phyloP scores from a whole-genome alignment of 768 basidiomycete species.

The Candolleomyces eurysporus region DNA sequence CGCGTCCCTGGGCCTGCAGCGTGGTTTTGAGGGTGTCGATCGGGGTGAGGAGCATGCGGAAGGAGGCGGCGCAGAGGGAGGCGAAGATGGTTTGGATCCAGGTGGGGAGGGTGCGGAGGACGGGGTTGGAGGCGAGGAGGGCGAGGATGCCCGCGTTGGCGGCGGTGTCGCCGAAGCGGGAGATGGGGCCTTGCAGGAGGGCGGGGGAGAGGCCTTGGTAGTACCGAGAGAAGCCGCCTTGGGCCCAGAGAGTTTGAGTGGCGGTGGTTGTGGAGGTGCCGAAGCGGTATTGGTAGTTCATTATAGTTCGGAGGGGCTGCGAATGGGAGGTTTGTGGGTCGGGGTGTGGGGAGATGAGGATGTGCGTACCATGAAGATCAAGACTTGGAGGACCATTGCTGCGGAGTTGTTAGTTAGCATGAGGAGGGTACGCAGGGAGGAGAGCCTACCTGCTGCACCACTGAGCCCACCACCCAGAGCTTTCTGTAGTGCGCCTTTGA shows the following conservation, averaged over 20 bases:
- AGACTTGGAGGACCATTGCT: slow-evolving; percentile 95
- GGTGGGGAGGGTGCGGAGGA: slow-evolving; percentile 60
- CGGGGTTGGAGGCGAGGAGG: slow-evolving; percentile 72
- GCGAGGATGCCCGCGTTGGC: slow-evolving; percentile 92
- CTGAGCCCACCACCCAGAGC: slow-evolving; percentile 90
- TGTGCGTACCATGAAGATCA: slow-evolving; percentile 69
- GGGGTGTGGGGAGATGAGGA: not conserved
- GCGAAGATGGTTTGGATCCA: slow-evolving; percentile 79
- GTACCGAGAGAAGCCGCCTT: slow-evolving; percentile 81
- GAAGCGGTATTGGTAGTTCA: slow-evolving; percentile 95
- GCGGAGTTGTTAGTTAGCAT: not conserved
- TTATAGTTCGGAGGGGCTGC: slow-evolving; percentile 89
- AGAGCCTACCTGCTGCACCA: slow-evolving; percentile 69
- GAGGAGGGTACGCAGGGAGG: not conserved
- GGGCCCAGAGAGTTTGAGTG: slow-evolving; percentile 62
- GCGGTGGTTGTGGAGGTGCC: slow-evolving; percentile 74
- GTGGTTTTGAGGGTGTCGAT: slow-evolving; percentile 96
- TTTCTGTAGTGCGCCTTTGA: slow-evolving; percentile 68
- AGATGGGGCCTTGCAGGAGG: slow-evolving; percentile 78
- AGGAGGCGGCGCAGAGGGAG: slow-evolving; percentile 73
- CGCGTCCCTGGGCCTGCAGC: slow-evolving; percentile 84
- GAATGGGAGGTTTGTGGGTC: not conserved
- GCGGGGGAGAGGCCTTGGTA: slow-evolving; percentile 88
- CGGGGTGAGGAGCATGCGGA: slow-evolving; percentile 90
- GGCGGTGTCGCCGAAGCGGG: slow-evolving; percentile 93